Percentiles rank a stretch among this genome's conserved stretches.
Evolutionary conservation across 441 rosid genomes (phyloP).

Genomic region (Erysimum pusillum): DNA sequence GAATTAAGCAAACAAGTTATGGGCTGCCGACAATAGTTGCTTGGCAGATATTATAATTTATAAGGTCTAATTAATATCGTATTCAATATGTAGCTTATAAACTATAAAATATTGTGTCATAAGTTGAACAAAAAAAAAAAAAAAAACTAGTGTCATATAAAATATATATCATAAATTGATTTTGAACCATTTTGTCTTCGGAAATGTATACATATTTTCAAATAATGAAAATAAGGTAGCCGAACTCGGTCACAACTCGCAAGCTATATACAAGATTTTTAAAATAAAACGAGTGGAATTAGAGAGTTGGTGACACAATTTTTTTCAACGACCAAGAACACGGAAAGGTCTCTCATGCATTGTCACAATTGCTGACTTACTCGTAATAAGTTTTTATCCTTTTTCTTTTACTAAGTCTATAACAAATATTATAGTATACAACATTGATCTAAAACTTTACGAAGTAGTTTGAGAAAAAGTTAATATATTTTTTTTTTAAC

Average conservation of each 20-base stretch:
- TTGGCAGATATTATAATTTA: constrained; percentile 31
- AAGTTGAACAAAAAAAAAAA: too few relatives aligned
- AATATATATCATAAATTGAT: constrained; percentile 7
- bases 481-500: neutral
- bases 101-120: neutral
- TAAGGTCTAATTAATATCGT: constrained; percentile 2
- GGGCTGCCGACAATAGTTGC: constrained; percentile 38
- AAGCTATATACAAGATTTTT: constrained; percentile 3
- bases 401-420: neutral
- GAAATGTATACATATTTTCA: constrained; percentile 13
- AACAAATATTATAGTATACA: neutral
- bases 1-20: constrained; percentile 35
- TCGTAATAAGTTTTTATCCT: neutral
- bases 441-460: neutral
- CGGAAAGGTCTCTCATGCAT: constrained; percentile 16
- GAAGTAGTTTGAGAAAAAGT: neutral
- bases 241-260: constrained; percentile 23
- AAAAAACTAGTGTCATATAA: neutral
- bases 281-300: neutral
- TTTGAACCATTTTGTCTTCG: constrained; percentile 19
- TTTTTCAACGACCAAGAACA: constrained; percentile 27
- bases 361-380: constrained; percentile 42
- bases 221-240: constrained; percentile 21
- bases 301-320: constrained; percentile 25
- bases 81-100: neutral